These are phyloP conservation scores for Sechiopsis laciniata DNA, from an alignment of 306 rosid species.

Conservation along the genomic window DNA sequence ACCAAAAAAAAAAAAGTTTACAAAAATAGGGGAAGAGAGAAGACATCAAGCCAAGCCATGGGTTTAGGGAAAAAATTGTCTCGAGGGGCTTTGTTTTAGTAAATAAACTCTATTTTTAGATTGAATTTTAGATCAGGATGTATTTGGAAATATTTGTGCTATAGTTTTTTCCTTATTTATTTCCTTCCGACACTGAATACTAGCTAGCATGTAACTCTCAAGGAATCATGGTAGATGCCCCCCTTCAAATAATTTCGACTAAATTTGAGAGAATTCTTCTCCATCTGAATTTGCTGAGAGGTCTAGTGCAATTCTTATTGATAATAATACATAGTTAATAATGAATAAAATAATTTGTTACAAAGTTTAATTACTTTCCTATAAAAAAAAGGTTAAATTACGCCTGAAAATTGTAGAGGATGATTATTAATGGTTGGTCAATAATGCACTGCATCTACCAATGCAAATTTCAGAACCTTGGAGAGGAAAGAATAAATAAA, in stretches of 20 bases:
- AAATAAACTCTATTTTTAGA: not conserved
- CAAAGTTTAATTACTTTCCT: not conserved
- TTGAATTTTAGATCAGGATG: not conserved
- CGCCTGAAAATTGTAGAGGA: not conserved
- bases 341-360: not conserved
- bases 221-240: not conserved
- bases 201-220: not conserved
- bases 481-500: constrained; percentile 2
- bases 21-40: not conserved
- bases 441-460: not conserved
- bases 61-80: not conserved
- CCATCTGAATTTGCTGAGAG: not conserved
- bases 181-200: not conserved
- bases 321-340: too few species aligned
- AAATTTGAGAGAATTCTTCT: not conserved
- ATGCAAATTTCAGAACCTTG: not conserved
- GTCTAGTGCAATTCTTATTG: not conserved
- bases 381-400: not conserved
- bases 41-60: not conserved
- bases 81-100: not conserved
- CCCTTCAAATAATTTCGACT: not conserved
- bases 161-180: not conserved
- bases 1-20: not conserved
- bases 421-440: not conserved
- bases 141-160: not conserved